Conservation (phyloP, 2,329 filamentous ascomycete species). For the Thielaviopsis musarum region DNA sequence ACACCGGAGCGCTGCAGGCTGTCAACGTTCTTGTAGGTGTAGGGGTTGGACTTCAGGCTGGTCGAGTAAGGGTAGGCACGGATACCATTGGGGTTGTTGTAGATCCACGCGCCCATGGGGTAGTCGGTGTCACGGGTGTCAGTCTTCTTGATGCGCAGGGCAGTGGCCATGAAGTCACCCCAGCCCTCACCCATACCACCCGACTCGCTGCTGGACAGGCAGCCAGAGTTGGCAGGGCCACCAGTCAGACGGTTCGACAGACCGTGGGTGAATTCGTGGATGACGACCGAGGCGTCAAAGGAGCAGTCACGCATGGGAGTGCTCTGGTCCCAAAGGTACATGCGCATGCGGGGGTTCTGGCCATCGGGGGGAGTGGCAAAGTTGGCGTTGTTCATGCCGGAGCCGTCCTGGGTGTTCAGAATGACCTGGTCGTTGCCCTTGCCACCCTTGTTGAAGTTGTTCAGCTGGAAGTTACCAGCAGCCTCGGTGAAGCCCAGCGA, state of each 20-base stretch:
- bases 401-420: constrained; percentile 39
- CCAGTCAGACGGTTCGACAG: constrained; percentile 42
- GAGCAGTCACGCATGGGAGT: constrained; percentile 33
- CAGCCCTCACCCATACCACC: constrained; percentile 43
- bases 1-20: constrained; percentile 18
- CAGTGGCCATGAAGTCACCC: constrained; percentile 38
- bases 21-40: constrained; percentile 30
- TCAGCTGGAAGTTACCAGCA: constrained; percentile 42
- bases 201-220: constrained; percentile 29
- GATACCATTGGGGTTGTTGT: constrained; percentile 27
- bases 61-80: constrained; percentile 35
- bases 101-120: constrained; percentile 33
- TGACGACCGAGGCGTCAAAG: constrained; percentile 43
- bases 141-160: constrained; percentile 27
- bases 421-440: constrained; percentile 34
- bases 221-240: constrained; percentile 35
- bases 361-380: constrained; percentile 39
- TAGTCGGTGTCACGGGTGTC: constrained; percentile 31
- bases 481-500: constrained; percentile 38
- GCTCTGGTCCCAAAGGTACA: constrained; percentile 37
- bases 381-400: constrained; percentile 38
- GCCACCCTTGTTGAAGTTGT: constrained; percentile 38
- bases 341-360: constrained; percentile 34
- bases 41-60: constrained; percentile 29
- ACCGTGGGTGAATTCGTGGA: constrained; percentile 42